phyloP scores from a whole-genome alignment of 768 basidiomycete species.

The Amanita exitialis region DNA sequence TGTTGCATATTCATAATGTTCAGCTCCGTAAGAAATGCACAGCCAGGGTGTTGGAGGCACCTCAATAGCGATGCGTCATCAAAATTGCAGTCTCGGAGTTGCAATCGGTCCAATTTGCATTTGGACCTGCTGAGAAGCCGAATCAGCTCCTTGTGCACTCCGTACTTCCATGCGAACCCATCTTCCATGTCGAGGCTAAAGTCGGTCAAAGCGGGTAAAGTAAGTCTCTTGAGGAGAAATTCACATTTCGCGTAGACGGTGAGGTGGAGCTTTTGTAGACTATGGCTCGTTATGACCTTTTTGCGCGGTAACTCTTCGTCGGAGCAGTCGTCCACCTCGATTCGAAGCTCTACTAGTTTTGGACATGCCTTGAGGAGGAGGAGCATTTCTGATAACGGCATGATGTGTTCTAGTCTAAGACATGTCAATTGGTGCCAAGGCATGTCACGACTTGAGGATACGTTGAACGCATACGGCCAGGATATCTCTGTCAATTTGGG shows the following conservation, averaged over 20 bases:
- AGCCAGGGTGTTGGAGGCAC: background rate
- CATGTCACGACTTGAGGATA: background rate
- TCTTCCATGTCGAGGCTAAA: background rate
- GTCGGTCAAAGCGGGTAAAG: background rate
- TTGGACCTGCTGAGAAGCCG: slow-evolving; percentile 1
- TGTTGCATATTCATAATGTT: background rate
- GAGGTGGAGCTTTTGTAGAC: background rate
- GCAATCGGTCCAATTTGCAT: slow-evolving; percentile 1
- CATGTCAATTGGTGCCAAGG: background rate
- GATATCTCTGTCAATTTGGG: background rate
- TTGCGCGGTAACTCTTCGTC: background rate
- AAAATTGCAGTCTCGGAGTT: background rate
- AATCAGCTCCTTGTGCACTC: background rate
- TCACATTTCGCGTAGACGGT: background rate
- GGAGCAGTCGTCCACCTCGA: background rate
- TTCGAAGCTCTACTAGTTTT: background rate
- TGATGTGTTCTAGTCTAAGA: background rate
- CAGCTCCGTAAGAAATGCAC: background rate
- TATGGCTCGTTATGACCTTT: background rate
- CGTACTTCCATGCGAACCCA: too few species aligned
- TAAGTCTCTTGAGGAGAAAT: background rate
- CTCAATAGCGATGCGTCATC: background rate
- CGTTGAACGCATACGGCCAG: background rate
- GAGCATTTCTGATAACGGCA: background rate
- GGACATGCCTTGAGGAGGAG: background rate